These are phyloP conservation scores for Cadophora sp. DNA, from an alignment of 2,329 filamentous ascomycete species.

Conservation along the genomic window DNA sequence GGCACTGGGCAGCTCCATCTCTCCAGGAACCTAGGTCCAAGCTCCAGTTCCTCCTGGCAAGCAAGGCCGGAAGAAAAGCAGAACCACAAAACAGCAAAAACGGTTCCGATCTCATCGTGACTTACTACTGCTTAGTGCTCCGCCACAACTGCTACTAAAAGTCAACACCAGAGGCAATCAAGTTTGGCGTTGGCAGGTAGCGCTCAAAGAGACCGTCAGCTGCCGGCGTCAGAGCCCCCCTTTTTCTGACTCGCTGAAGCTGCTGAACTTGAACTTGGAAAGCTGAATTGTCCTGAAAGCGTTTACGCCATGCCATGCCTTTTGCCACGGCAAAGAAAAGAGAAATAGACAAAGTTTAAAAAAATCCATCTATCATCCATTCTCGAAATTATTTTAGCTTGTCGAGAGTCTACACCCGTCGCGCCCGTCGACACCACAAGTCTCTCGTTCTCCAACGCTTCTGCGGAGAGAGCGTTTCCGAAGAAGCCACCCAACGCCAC, in stretches of 20 bases:
- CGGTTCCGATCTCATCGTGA: constrained; percentile 9
- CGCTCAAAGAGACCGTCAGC: not conserved
- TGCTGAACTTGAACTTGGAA: not conserved
- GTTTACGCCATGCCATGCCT: not conserved
- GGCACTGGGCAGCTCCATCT: not conserved
- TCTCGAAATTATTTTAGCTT: not conserved
- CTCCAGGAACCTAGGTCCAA: not conserved
- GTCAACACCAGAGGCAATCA: not conserved
- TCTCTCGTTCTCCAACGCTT: not conserved
- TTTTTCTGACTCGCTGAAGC: constrained; percentile 15
- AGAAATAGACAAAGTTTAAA: not conserved
- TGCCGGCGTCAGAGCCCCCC: constrained; percentile 7
- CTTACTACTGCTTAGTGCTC: not conserved
- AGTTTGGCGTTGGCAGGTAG: constrained; percentile 5
- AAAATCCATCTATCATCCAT: no score
- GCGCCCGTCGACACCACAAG: not conserved
- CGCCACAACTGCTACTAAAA: not conserved
- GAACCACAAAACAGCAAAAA: not conserved
- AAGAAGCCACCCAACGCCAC: constrained; percentile 13
- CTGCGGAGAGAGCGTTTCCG: constrained; percentile 14
- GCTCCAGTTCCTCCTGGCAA: not conserved
- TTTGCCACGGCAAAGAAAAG: not conserved
- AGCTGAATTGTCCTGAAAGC: no score
- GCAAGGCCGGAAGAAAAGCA: not conserved
- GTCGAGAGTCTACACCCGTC: constrained; percentile 10